Evolutionary conservation across 129 eudicot species (phyloP).

Genomic region (Ambrosia trifida): DNA sequence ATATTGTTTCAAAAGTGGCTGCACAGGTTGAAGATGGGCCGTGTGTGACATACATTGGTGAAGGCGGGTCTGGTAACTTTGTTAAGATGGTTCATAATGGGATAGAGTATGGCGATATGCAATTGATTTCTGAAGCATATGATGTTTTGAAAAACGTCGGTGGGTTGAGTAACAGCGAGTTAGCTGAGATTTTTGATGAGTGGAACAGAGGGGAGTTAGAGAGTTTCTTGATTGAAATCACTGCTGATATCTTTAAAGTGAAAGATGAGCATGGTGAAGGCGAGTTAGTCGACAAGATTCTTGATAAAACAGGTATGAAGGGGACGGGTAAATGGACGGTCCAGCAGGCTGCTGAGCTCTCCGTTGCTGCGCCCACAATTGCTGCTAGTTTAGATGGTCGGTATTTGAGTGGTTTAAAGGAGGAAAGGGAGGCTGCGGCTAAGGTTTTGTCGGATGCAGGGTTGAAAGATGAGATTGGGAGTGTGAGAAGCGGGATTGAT

Average conservation of each 20-base stretch:
- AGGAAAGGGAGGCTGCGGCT: conserved; percentile 69
- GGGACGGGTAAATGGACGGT: conserved; percentile 99
- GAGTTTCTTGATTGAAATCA: conserved; percentile 86
- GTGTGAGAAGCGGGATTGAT: conserved; percentile 51
- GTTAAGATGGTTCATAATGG: conserved; percentile 98
- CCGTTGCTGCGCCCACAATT: conserved; percentile 82
- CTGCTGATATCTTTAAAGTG: conserved; percentile 77
- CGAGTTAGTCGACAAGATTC: conserved; percentile 76
- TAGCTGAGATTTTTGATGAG: conserved; percentile 74
- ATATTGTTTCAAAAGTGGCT: conserved; percentile 72
- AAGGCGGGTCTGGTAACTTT: conserved; percentile 89
- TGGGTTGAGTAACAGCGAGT: conserved; percentile 56
- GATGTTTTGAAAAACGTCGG: conserved; percentile 82
- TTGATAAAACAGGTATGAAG: conserved; percentile 97
- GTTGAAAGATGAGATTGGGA: conserved; percentile 57
- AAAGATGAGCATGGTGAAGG: conserved; percentile 68
- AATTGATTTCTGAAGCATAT: conserved; percentile 84
- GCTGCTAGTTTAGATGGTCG: conserved; percentile 83
- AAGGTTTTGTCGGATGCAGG: conserved; percentile 52
- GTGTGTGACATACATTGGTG: conserved; percentile 85
- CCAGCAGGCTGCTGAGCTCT: conserved; percentile 94
- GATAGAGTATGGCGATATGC: conserved; percentile 98
- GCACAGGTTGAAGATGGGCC: conserved; percentile 97
- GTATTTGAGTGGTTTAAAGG: conserved; percentile 85
- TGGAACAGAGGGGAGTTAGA: conserved; percentile 94